Percentiles rank a stretch among this genome's conserved stretches.
phyloP scores from a whole-genome alignment of 495 filamentous ascomycete species.

The Podospora tetraspora region DNA sequence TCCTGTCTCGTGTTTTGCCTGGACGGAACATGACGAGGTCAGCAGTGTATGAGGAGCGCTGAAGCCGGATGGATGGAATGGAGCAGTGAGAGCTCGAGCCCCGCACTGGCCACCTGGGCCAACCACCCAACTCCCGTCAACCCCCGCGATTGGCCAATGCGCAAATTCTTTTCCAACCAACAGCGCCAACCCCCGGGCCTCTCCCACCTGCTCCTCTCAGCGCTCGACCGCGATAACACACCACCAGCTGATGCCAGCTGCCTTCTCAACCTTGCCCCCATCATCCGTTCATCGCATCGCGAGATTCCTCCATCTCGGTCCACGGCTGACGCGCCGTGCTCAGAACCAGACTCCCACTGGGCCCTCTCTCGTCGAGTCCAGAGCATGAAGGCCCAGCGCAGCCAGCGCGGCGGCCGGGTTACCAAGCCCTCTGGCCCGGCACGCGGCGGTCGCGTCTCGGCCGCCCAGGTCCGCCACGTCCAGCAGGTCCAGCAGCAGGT shows the following conservation, averaged over 20 bases:
- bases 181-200: background rate
- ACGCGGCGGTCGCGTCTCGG: constrained; percentile 19
- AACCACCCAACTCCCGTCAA: background rate
- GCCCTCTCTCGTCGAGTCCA: constrained; percentile 6
- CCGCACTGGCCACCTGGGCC: background rate
- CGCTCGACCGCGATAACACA: background rate
- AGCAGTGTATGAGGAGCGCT: background rate
- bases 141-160: constrained; percentile 11
- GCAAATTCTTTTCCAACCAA: constrained; percentile 4
- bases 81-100: background rate
- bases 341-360: background rate
- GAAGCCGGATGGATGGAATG: background rate
- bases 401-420: constrained; percentile 40
- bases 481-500: constrained; percentile 13
- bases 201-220: constrained; percentile 1
- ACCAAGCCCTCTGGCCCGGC: constrained; percentile 34
- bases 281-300: background rate
- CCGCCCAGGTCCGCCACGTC: background rate
- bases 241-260: constrained; percentile 36
- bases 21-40: too few relatives aligned
- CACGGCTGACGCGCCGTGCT: background rate
- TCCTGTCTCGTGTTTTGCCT: background rate
- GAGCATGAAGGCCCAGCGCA: constrained; percentile 30
- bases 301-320: background rate
- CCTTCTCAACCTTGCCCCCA: constrained; percentile 10